Conservation (phyloP, 2,329 filamentous ascomycete species). For the Hypoxylon sp. region DNA sequence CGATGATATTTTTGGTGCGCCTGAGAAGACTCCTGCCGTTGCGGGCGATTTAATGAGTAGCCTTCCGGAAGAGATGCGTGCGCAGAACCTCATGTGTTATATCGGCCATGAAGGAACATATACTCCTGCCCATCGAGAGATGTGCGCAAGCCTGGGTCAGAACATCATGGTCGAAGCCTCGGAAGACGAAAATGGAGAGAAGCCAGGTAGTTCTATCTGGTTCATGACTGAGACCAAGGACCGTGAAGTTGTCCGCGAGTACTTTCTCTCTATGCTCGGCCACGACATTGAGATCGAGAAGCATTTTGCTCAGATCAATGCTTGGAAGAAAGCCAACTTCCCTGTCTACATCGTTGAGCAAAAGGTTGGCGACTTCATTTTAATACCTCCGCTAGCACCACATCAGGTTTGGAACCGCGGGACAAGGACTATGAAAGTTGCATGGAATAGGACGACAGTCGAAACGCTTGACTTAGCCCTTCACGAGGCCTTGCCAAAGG, state of each 20-base stretch:
- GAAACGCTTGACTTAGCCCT: constrained; percentile 91
- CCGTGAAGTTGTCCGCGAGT: constrained; percentile 89
- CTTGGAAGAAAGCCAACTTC: constrained; percentile 95
- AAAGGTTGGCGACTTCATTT: constrained; percentile 88
- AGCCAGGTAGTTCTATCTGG: constrained; percentile 92
- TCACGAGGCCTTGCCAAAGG: constrained; percentile 88
- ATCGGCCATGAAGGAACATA: constrained; percentile 98
- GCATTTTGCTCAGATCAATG: constrained; percentile 95
- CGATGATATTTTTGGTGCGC: constrained; percentile 62
- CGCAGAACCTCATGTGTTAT: constrained; percentile 98
- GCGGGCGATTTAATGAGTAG: constrained; percentile 97
- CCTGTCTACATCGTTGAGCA: constrained; percentile 95
- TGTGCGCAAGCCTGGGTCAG: constrained; percentile 96
- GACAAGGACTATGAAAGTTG: constrained; percentile 95
- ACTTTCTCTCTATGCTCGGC: constrained; percentile 91
- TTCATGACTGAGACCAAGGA: constrained; percentile 99
- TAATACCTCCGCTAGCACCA: constrained; percentile 93
- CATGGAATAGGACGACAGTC: constrained; percentile 95
- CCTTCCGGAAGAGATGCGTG: constrained; percentile 87
- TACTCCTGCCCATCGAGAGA: constrained; percentile 94
- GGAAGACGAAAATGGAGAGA: constrained; percentile 78
- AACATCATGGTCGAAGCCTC: constrained; percentile 99
- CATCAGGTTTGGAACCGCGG: constrained; percentile 99
- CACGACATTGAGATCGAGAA: constrained; percentile 98
- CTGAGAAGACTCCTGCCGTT: constrained; percentile 73